Conservation (phyloP, 805 yeast species). For the Saccharomycopsis babjevae region DNA sequence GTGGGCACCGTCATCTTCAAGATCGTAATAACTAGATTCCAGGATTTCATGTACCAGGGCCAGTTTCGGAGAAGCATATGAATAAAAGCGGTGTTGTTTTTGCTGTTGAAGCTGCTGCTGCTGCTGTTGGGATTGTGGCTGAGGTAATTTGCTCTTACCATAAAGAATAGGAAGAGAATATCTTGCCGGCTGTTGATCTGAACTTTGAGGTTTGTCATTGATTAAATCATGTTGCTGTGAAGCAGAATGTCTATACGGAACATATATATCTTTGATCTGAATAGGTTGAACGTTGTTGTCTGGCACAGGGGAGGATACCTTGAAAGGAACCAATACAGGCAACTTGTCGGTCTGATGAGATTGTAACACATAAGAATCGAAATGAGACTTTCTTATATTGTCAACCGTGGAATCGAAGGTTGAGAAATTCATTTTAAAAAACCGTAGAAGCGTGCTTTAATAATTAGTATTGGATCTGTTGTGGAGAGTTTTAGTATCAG, state of each 20-base stretch:
- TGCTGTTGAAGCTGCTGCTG: not conserved
- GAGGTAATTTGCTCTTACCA: not conserved
- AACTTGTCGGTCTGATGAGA: conserved; percentile 1
- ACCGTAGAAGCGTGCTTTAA: too few species aligned
- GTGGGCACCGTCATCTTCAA: not conserved
- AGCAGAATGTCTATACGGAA: not conserved
- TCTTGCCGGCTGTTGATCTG: too few species aligned
- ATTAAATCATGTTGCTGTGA: not conserved
- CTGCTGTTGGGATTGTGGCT: not conserved
- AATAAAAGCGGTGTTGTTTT: not conserved
- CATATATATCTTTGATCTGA: not conserved
- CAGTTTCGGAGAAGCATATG: not conserved
- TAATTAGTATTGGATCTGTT: too few species aligned
- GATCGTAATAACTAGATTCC: not conserved
- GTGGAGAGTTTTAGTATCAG: too few species aligned
- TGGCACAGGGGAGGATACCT: conserved; percentile 4
- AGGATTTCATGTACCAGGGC: not conserved
- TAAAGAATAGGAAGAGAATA: not conserved
- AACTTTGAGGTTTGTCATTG: too few species aligned
- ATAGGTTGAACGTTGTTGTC: not conserved
- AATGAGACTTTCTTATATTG: not conserved
- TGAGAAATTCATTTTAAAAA: not conserved
- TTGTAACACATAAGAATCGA: not conserved
- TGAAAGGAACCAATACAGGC: conserved; percentile 12
- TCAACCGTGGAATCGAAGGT: not conserved